A percentile compares a stretch with the other conserved stretches of the same genome.
Conservation (phyloP, 2,329 filamentous ascomycete genomes). For the Penicillium oxalicum region DNA sequence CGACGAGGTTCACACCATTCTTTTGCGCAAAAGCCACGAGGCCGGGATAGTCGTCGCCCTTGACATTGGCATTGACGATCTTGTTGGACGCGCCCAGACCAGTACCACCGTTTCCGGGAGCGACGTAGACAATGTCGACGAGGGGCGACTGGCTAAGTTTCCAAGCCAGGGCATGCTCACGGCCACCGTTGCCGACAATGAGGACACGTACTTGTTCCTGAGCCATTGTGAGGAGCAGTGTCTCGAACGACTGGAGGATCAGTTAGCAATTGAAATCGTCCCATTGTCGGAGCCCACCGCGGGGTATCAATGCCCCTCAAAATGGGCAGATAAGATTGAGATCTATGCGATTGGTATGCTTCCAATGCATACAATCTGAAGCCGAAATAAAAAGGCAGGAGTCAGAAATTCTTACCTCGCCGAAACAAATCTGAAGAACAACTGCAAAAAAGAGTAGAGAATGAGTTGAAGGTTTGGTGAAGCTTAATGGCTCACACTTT, state of each 20-base stretch:
- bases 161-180: conserved; percentile 93
- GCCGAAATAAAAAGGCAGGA: neutral
- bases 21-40: conserved; percentile 70
- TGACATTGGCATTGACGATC: conserved; percentile 66
- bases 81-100: conserved; percentile 51
- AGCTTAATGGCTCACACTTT: conserved; percentile 8
- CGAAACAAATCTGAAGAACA: conserved; percentile 20
- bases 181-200: conserved; percentile 86
- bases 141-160: conserved; percentile 77
- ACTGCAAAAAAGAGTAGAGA: conserved; percentile 14
- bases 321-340: neutral
- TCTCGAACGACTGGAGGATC: conserved; percentile 19
- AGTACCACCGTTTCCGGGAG: conserved; percentile 82
- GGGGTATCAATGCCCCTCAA: conserved; percentile 18
- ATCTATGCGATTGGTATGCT: neutral
- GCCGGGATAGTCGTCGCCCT: conserved; percentile 68
- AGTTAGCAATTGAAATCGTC: conserved; percentile 10
- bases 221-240: conserved; percentile 29
- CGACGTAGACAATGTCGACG: conserved; percentile 66
- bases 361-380: neutral
- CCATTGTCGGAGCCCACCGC: conserved; percentile 14
- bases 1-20: conserved; percentile 70
- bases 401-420: conserved; percentile 14
- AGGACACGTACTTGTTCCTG: conserved; percentile 61
- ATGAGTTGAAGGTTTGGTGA: conserved; percentile 2